Conservation (phyloP, 169 alveolate genomes). For the Plasmodium ovale region DNA sequence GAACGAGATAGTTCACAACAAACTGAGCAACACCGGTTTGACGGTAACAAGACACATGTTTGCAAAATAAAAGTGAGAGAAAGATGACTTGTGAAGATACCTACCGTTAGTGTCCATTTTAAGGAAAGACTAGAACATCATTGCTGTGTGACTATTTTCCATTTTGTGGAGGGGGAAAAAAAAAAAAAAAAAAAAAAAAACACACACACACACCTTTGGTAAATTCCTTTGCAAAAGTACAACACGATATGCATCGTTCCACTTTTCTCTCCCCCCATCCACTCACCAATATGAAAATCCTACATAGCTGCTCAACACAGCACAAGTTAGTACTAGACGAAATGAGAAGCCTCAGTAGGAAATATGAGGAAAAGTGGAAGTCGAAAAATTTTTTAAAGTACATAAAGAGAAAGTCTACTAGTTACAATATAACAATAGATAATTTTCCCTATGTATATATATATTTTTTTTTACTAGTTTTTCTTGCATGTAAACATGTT, state of each 20-base stretch:
- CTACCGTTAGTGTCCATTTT: no score
- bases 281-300: background rate
- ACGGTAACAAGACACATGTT: slow-evolving; percentile 3
- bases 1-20: slow-evolving; percentile 49
- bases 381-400: background rate
- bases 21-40: slow-evolving; percentile 20
- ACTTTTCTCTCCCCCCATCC: background rate
- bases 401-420: background rate
- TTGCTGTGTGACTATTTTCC: no score
- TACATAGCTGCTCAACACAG: background rate
- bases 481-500: slow-evolving; percentile 3
- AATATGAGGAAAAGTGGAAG: background rate
- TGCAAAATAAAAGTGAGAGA: slow-evolving; percentile 1
- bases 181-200: no score
- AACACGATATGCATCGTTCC: no score
- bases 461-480: slow-evolving; percentile 4
- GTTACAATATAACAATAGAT: background rate
- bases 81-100: no score
- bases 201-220: background rate
- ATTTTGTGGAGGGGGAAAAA: no score
- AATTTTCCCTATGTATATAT: background rate
- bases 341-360: background rate
- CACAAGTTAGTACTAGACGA: background rate
- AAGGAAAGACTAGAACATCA: no score
- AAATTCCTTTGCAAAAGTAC: no score